Conservation (phyloP, 2,329 filamentous ascomycete genomes). For the Cordyceps pruinosa region DNA sequence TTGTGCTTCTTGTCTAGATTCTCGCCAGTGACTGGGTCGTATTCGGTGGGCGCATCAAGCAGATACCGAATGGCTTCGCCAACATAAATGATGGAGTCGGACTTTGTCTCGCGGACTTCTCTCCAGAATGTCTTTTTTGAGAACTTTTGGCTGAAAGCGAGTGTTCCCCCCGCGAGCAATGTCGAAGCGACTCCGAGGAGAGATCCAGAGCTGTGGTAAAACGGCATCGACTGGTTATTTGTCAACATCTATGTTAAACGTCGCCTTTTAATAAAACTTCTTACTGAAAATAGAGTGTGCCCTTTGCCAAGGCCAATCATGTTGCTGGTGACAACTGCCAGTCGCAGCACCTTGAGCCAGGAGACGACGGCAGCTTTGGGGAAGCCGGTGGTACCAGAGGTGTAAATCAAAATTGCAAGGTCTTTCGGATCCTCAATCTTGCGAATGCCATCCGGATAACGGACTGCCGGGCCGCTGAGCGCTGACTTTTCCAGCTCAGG, state of each 20-base stretch:
- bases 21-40: constrained; percentile 58
- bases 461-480: neutral
- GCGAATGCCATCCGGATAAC: neutral
- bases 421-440: neutral
- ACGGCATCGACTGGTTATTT: constrained; percentile 76
- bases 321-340: constrained; percentile 37
- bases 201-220: constrained; percentile 76
- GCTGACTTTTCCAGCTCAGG: neutral
- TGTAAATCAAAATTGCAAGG: constrained; percentile 66
- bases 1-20: constrained; percentile 65
- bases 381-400: constrained; percentile 69
- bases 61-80: constrained; percentile 82
- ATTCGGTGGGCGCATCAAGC: constrained; percentile 56
- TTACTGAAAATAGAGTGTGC: constrained; percentile 29
- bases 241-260: too few species aligned
- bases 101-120: constrained; percentile 60
- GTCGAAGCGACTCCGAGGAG: constrained; percentile 62
- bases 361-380: constrained; percentile 66
- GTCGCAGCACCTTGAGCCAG: constrained; percentile 49
- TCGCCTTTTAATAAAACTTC: constrained; percentile 5
- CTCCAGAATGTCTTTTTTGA: constrained; percentile 71
- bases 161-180: constrained; percentile 54
- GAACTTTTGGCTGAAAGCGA: constrained; percentile 71
- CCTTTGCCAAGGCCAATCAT: constrained; percentile 51
- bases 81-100: constrained; percentile 81